phyloP scores from a whole-genome alignment of 805 yeast species.

The Schizosaccharomyces octosporus region DNA sequence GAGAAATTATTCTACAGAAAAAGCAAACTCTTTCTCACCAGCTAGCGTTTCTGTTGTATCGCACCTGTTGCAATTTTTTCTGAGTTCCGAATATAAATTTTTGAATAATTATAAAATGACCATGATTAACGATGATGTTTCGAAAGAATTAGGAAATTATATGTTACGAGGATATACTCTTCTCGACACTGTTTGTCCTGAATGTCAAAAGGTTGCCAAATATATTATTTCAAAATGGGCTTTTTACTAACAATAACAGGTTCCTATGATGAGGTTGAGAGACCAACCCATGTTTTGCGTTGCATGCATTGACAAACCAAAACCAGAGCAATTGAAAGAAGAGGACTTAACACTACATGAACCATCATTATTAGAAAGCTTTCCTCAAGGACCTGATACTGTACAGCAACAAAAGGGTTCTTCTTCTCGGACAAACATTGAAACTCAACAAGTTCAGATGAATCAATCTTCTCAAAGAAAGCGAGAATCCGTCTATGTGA shows the following conservation, averaged over 20 bases:
- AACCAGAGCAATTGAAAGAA: not conserved
- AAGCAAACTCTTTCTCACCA: no score
- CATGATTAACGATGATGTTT: not conserved
- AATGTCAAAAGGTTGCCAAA: not conserved
- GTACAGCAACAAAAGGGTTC: not conserved
- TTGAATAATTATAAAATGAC: not conserved
- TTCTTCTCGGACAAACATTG: not conserved
- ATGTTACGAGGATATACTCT: not conserved
- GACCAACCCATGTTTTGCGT: slow-evolving; percentile 1
- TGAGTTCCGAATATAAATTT: no score
- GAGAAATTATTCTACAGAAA: no score
- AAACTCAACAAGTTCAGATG: not conserved
- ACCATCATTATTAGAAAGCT: not conserved
- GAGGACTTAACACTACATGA: not conserved
- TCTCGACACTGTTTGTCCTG: not conserved
- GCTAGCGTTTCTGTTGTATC: no score
- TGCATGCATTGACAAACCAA: not conserved
- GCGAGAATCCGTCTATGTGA: not conserved
- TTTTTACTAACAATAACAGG: not conserved
- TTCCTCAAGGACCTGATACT: not conserved
- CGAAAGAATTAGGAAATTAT: not conserved
- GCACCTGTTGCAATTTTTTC: no score
- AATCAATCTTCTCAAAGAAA: not conserved
- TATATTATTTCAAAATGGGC: not conserved
- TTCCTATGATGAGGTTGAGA: not conserved